phyloP scores from a whole-genome alignment of 495 filamentous ascomycete genomes.

The Penicillium crystallinum region DNA sequence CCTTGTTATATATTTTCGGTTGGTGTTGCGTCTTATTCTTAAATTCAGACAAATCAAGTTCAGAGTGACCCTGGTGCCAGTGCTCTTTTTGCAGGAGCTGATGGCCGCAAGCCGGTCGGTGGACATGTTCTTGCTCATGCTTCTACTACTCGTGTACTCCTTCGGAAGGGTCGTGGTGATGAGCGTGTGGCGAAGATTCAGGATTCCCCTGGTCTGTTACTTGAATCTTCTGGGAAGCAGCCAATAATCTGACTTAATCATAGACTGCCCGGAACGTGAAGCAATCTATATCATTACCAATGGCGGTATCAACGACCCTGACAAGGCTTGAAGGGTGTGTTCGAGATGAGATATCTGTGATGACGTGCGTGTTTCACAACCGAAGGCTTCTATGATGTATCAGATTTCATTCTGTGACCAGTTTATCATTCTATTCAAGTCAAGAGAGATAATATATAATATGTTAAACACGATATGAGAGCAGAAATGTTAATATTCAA shows the following conservation, averaged over 20 bases:
- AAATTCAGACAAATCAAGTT: slow-evolving; percentile 67
- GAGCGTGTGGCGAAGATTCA: slow-evolving; percentile 77
- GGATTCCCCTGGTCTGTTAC: slow-evolving; percentile 61
- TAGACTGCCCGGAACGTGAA: slow-evolving; percentile 71
- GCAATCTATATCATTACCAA: slow-evolving; percentile 76
- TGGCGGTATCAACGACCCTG: slow-evolving; percentile 70
- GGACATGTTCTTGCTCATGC: slow-evolving; percentile 79
- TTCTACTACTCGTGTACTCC: slow-evolving; percentile 66
- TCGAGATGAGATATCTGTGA: neutral
- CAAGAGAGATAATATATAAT: neutral
- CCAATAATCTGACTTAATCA: slow-evolving; percentile 1
- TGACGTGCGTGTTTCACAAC: neutral
- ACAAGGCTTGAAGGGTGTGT: slow-evolving; percentile 41
- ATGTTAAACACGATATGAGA: too few relatives aligned
- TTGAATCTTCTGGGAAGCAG: neutral
- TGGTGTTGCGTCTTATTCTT: neutral
- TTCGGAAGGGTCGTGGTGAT: slow-evolving; percentile 73
- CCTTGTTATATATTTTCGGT: neutral
- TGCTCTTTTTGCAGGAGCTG: slow-evolving; percentile 72
- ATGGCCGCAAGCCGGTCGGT: slow-evolving; percentile 70
- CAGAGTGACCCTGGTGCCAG: slow-evolving; percentile 77
- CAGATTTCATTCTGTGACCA: neutral
- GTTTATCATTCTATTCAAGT: neutral
- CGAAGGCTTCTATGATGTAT: neutral
- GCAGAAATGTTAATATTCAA: too few relatives aligned